Base-by-base conservation (phyloP, 2,329 filamentous ascomycete genomes). In the Aspergillus proliferans region DNA sequence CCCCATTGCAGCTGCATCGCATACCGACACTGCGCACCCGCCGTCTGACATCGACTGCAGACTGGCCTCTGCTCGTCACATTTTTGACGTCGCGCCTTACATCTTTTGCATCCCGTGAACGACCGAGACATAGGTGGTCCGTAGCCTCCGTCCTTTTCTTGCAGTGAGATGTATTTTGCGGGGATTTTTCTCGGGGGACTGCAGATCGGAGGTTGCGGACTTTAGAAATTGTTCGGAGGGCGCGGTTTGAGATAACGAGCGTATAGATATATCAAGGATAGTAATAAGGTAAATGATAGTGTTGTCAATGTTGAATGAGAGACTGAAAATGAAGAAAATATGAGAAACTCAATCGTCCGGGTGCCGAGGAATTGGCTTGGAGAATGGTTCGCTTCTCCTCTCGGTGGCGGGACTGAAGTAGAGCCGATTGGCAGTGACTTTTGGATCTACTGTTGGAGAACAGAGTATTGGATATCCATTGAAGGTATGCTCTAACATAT, bases 81-180 rank as follows among this genome's bases (percentile, higher is more conserved):
- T 68, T 73, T 73, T 53, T 73, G 69, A 47, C 71, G 67, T 34
- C 71, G 68, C 44, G 65, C 60, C 59, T 71, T 72, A 67, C 71
- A 72, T 58, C 70, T 64, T 52, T 66, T 67, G 60, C 71, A 73
- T n/a, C 71, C 71, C 45, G 62, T 66, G 45, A 71, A 70, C 9
- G 70, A 73, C 52, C 69, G 67, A 57, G 68, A 68, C 65, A 71
- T 68, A 53, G 33, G 50, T 40, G 19, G 26, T 30, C 8, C 10
- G 26, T 30, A 30, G 26, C 26, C 26, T 30, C 26, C 10, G 26
- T 30, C 18, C 34, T 38, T 9, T 2, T 38, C 3, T 38, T 38
- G 1, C 6, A n/a, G 6, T 7, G 18, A 9, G 34, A 38, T 38
- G 34, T 38, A 38, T 18, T 38, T 10, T 38, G 34, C 34, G 34